Evolutionary conservation across 495 filamentous ascomycete species (phyloP).

Genomic region (Geopyxis carbonaria): DNA sequence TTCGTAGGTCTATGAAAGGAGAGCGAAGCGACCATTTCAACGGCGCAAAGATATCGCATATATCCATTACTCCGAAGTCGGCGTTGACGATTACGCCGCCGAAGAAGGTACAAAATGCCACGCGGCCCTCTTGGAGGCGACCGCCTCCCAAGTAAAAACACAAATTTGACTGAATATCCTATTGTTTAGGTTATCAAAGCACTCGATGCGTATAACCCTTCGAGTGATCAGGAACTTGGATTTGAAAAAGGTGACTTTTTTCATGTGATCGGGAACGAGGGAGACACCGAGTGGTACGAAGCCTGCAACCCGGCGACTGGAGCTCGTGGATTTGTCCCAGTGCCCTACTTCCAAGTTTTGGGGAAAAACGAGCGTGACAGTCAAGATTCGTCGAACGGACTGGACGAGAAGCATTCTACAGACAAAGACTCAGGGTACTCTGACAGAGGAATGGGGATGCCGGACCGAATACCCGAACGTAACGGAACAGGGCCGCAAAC

Average conservation of each 20-base stretch:
- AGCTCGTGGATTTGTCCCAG: constrained; percentile 81
- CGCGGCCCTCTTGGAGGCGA: too few species aligned
- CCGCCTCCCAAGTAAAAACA: background rate
- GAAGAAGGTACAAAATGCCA: constrained; percentile 93
- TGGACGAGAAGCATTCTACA: constrained; percentile 35
- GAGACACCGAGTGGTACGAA: constrained; percentile 94
- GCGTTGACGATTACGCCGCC: constrained; percentile 90
- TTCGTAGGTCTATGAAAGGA: constrained; percentile 73
- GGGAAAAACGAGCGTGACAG: constrained; percentile 82
- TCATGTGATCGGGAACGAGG: constrained; percentile 91
- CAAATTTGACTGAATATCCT: constrained; percentile 6
- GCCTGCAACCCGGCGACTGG: constrained; percentile 88
- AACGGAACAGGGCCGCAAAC: constrained; percentile 7
- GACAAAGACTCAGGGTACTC: constrained; percentile 69
- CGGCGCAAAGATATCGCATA: constrained; percentile 48
- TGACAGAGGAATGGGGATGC: constrained; percentile 34
- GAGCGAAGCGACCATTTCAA: constrained; percentile 46
- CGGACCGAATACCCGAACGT: constrained; percentile 5
- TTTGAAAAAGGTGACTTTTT: constrained; percentile 95
- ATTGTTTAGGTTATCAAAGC: constrained; percentile 74
- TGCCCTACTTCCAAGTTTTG: constrained; percentile 78
- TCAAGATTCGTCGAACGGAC: constrained; percentile 43
- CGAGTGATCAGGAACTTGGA: constrained; percentile 60
- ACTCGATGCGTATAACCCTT: constrained; percentile 76
- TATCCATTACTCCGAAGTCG: constrained; percentile 80